A percentile compares a stretch with the other conserved stretches of the same genome.
Conservation (phyloP, 2,329 filamentous ascomycete genomes). For the Fusarium paranaense region DNA sequence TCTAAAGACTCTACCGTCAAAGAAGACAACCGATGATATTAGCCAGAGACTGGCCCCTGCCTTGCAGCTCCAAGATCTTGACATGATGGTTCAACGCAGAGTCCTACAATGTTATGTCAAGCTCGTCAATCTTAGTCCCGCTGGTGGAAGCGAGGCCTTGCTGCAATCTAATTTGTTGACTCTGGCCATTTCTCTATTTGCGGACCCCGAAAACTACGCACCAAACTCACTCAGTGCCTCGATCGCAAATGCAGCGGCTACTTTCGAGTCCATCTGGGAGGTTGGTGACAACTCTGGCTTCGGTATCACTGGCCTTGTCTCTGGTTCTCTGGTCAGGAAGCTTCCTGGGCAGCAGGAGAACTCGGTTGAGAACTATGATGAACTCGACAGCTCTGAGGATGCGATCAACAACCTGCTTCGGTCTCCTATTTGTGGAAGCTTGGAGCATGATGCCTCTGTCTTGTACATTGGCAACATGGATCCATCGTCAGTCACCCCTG, state of each 20-base stretch:
- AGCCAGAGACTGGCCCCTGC: slow-evolving; percentile 85
- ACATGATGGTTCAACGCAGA: slow-evolving; percentile 91
- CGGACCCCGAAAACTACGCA: slow-evolving; percentile 89
- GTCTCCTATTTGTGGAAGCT: slow-evolving; percentile 82
- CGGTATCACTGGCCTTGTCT: slow-evolving; percentile 87
- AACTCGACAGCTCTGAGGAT: slow-evolving; percentile 71
- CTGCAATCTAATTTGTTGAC: slow-evolving; percentile 93
- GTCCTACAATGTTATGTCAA: slow-evolving; percentile 96
- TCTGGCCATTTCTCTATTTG: slow-evolving; percentile 89
- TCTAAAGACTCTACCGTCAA: slow-evolving; percentile 83
- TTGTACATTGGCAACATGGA: slow-evolving; percentile 72
- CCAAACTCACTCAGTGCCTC: slow-evolving; percentile 88
- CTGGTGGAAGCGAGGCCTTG: slow-evolving; percentile 85
- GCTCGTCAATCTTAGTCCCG: slow-evolving; percentile 87
- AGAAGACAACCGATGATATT: slow-evolving; percentile 88
- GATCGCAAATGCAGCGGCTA: slow-evolving; percentile 89
- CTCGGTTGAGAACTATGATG: slow-evolving; percentile 57
- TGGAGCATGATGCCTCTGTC: slow-evolving; percentile 89
- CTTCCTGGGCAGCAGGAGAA: slow-evolving; percentile 76
- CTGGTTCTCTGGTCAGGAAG: slow-evolving; percentile 78
- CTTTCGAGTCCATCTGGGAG: slow-evolving; percentile 96
- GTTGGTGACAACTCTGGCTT: slow-evolving; percentile 94
- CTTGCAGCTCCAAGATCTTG: slow-evolving; percentile 88
- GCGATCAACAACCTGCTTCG: slow-evolving; percentile 71
- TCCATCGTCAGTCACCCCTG: slow-evolving; percentile 64